Conservation (phyloP, 257 asterid genomes). For the Verbena officinalis region DNA sequence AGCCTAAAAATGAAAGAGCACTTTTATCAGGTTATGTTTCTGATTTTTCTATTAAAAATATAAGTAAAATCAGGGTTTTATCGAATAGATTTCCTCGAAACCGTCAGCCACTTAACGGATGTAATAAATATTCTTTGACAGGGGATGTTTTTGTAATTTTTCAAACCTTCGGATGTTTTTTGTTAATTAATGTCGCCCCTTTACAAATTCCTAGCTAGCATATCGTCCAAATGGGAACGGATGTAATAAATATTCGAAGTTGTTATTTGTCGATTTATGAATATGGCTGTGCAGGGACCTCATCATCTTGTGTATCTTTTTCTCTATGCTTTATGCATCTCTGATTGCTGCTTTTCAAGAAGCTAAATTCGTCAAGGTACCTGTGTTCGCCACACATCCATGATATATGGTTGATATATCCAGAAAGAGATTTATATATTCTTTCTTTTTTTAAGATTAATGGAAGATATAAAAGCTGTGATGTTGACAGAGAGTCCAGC, state of each 20-base stretch:
- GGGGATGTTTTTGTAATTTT: no score
- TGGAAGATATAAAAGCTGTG: conserved; percentile 31
- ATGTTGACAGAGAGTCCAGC: conserved; percentile 2
- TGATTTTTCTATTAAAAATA: no score
- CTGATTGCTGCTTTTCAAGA: conserved; percentile 20
- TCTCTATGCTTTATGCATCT: conserved; percentile 1
- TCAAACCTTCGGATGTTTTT: no score
- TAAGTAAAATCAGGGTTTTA: no score
- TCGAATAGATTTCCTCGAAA: no score
- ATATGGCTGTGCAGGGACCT: conserved; percentile 20
- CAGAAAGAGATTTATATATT: conserved; percentile 25
- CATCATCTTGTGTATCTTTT: conserved; percentile 4
- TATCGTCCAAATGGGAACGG: no score
- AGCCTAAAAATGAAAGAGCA: no score
- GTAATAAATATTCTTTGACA: no score
- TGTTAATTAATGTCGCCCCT: no score
- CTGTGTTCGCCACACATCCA: conserved; percentile 31
- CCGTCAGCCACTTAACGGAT: no score
- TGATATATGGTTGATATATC: conserved; percentile 13
- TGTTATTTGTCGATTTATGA: conserved; percentile 16
- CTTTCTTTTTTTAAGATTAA: conserved; percentile 25
- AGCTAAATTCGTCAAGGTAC: conserved; percentile 20
- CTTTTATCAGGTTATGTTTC: no score
- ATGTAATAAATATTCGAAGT: neutral
- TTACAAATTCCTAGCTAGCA: no score